phyloP scores from a whole-genome alignment of 2,329 filamentous ascomycete species.

The Ophiosphaerella narmari region DNA sequence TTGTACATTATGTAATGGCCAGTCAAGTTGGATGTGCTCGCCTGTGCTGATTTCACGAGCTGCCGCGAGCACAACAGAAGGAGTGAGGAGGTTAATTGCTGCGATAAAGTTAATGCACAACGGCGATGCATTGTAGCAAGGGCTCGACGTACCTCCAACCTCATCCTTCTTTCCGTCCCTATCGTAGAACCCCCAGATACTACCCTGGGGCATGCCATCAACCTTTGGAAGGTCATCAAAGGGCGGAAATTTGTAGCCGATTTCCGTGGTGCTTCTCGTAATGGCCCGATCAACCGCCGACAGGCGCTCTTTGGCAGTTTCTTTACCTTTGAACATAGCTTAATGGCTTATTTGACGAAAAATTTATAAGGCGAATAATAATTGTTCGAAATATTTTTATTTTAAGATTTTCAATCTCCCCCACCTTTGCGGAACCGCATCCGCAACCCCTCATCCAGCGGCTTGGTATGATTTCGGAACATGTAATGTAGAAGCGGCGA shows the following conservation, averaged over 20 bases:
- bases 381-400: background rate
- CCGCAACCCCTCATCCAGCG: background rate
- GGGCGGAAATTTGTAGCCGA: slow-evolving; percentile 30
- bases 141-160: slow-evolving; percentile 52
- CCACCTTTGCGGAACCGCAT: background rate
- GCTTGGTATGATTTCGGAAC: background rate
- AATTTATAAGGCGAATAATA: too few species aligned
- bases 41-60: slow-evolving; percentile 58
- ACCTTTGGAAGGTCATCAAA: slow-evolving; percentile 42
- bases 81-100: slow-evolving; percentile 53
- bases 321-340: slow-evolving; percentile 12
- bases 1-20: slow-evolving; percentile 62
- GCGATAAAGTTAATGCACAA: slow-evolving; percentile 22
- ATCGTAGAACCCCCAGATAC: slow-evolving; percentile 42
- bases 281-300: slow-evolving; percentile 14
- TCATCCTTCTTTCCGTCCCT: slow-evolving; percentile 54
- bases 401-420: background rate
- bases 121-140: background rate
- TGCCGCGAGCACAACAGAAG: slow-evolving; percentile 57
- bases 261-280: slow-evolving; percentile 9
- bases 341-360: too few species aligned
- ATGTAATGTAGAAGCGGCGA: background rate
- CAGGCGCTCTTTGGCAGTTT: slow-evolving; percentile 18
- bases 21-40: slow-evolving; percentile 57
- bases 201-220: slow-evolving; percentile 39